Conservation (phyloP, 1,284 basidiomycete genomes). For the Fomes fomentarius region DNA sequence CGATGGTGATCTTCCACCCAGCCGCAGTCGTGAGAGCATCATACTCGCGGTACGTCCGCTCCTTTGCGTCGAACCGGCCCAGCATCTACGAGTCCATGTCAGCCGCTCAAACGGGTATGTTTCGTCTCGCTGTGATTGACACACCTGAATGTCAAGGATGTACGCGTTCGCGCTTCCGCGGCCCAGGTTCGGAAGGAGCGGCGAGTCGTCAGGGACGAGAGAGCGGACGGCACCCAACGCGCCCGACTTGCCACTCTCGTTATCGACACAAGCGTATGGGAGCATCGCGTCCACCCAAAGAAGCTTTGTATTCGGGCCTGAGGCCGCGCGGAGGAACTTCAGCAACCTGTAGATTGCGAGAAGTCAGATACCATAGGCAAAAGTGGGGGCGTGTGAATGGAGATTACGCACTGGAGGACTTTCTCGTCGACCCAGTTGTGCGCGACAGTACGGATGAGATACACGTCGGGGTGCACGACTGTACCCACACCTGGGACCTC, state of each 20-base stretch:
- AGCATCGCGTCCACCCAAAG: conserved; percentile 22
- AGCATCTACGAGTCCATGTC: conserved; percentile 55
- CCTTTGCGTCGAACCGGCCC: conserved; percentile 63
- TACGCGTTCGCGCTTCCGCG: conserved; percentile 19
- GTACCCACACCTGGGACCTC: conserved; percentile 13
- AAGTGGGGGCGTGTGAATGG: too few species aligned
- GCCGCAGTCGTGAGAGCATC: conserved; percentile 54
- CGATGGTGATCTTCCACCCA: conserved; percentile 63
- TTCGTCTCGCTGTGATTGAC: background rate
- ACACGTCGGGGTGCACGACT: conserved; percentile 17
- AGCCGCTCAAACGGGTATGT: background rate
- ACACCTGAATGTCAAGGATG: conserved; percentile 18
- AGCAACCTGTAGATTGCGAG: too few species aligned
- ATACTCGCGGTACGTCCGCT: conserved; percentile 65
- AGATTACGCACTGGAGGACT: conserved; percentile 16
- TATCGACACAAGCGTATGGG: conserved; percentile 22
- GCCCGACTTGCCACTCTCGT: conserved; percentile 1
- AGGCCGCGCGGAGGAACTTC: conserved; percentile 18
- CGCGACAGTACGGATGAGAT: conserved; percentile 20
- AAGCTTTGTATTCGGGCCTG: conserved; percentile 20
- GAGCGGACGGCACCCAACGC: conserved; percentile 10
- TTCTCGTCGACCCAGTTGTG: conserved; percentile 26
- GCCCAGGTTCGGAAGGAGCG: conserved; percentile 24
- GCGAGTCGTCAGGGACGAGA: conserved; percentile 16
- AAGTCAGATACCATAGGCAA: too few species aligned